These are phyloP conservation scores for Glebionis coronaria DNA, from an alignment of 129 eudicot species.

Conservation along the genomic window DNA sequence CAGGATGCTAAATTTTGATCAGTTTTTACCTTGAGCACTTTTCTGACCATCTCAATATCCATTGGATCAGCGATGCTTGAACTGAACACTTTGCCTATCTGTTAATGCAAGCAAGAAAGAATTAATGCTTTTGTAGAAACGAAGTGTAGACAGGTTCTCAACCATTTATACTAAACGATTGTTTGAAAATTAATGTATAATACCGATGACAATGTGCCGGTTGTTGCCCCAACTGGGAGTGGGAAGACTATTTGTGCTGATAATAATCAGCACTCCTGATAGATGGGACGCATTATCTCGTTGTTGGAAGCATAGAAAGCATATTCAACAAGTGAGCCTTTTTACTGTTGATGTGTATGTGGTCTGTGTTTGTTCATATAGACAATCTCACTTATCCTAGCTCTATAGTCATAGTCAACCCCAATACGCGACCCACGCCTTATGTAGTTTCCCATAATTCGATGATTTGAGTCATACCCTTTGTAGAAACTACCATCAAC, in stretches of 20 bases:
- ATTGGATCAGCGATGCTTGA: slow-evolving; percentile 52
- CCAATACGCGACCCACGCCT: slow-evolving; percentile 3
- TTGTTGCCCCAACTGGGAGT: no score
- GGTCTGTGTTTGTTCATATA: slow-evolving; percentile 19
- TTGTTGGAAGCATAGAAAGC: no score
- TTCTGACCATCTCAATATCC: slow-evolving; percentile 68
- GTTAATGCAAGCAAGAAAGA: slow-evolving; percentile 9
- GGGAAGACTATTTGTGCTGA: no score
- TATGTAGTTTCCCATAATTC: slow-evolving; percentile 26
- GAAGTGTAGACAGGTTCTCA: not conserved
- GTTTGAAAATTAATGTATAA: no score
- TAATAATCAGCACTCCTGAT: no score
- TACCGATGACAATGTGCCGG: no score
- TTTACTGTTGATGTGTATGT: no score
- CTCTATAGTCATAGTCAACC: slow-evolving; percentile 23
- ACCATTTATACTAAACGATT: no score
- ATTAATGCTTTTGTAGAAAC: not conserved
- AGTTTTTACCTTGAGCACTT: slow-evolving; percentile 47
- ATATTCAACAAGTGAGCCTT: no score
- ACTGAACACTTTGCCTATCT: slow-evolving; percentile 79
- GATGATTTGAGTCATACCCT: slow-evolving; percentile 21
- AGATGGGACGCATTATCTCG: no score
- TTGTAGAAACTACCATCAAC: slow-evolving; percentile 8
- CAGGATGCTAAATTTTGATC: not conserved
- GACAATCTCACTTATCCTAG: slow-evolving; percentile 23